Evolutionary conservation across 2,329 filamentous ascomycete genomes (phyloP).

Genomic region (Biscogniauxia marginata): DNA sequence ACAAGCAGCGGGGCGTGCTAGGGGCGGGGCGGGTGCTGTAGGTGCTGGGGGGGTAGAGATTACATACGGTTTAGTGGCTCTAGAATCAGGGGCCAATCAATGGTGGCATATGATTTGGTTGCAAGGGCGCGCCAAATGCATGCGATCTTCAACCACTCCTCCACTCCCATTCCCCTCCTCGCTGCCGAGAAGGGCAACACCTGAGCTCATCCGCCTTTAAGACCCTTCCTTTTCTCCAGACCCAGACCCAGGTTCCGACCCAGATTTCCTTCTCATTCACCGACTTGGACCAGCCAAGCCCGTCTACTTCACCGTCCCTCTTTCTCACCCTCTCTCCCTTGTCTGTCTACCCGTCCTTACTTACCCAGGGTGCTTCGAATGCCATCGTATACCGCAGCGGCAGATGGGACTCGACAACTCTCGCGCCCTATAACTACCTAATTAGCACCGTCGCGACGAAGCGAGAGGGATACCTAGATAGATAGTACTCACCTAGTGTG

Average conservation of each 20-base stretch:
- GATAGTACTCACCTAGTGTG: no score
- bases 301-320: neutral
- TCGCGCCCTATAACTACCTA: neutral
- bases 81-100: slow-evolving; percentile 21
- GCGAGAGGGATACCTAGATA: no score
- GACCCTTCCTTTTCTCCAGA: slow-evolving; percentile 3
- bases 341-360: neutral
- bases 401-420: slow-evolving; percentile 4
- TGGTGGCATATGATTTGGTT: slow-evolving; percentile 12
- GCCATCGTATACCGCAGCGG: neutral
- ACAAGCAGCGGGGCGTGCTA: neutral
- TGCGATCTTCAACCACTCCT: slow-evolving; percentile 17
- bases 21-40: no score
- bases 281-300: neutral
- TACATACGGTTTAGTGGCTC: no score
- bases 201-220: slow-evolving; percentile 9
- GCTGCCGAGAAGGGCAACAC: slow-evolving; percentile 24
- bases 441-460: neutral
- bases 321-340: neutral
- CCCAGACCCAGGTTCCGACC: neutral
- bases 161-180: slow-evolving; percentile 15
- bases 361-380: neutral
- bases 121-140: slow-evolving; percentile 23
- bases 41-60: no score
- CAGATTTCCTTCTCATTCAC: neutral